These are phyloP conservation scores for Moricandia arvensis DNA, from an alignment of 345 rosid genomes.

Conservation along the genomic window DNA sequence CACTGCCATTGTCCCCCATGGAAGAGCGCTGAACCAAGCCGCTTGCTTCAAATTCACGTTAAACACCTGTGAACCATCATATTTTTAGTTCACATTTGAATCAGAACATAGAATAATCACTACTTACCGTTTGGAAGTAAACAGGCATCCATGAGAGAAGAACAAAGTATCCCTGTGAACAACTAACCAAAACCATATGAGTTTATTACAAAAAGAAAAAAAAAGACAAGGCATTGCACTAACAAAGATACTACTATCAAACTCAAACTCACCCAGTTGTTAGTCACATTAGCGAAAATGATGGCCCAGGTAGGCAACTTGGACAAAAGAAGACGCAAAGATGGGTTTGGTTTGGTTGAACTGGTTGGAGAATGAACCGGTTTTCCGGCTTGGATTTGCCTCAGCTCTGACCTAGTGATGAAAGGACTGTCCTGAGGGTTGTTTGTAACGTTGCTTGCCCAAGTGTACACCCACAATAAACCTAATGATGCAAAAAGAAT, in stretches of 20 bases:
- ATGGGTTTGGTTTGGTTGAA: conserved; percentile 38
- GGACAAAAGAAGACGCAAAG: conserved; percentile 57
- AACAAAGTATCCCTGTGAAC: conserved; percentile 87
- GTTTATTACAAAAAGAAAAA: neutral
- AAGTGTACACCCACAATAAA: conserved; percentile 60
- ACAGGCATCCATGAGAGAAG: conserved; percentile 99
- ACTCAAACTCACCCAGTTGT: conserved; percentile 78
- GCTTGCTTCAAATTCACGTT: conserved; percentile 89
- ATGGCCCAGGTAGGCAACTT: conserved; percentile 89
- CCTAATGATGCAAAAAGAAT: conserved; percentile 76
- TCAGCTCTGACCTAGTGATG: conserved; percentile 58
- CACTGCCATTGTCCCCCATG: conserved; percentile 93
- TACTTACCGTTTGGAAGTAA: conserved; percentile 80
- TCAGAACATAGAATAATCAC: neutral
- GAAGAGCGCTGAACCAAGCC: conserved; percentile 97
- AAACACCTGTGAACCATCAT: conserved; percentile 54
- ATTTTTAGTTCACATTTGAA: neutral
- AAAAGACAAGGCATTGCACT: neutral
- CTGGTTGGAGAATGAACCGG: conserved; percentile 24
- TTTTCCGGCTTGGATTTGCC: conserved; percentile 74
- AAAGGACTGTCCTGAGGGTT: conserved; percentile 69
- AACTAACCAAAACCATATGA: conserved; percentile 5
- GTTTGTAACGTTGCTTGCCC: conserved; percentile 59
- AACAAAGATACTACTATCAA: neutral
- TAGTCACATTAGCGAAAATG: conserved; percentile 76